These are phyloP conservation scores for Mortierella sp. DNA, from an alignment of 371 early-diverging fungal genomes.

Conservation along the genomic window DNA sequence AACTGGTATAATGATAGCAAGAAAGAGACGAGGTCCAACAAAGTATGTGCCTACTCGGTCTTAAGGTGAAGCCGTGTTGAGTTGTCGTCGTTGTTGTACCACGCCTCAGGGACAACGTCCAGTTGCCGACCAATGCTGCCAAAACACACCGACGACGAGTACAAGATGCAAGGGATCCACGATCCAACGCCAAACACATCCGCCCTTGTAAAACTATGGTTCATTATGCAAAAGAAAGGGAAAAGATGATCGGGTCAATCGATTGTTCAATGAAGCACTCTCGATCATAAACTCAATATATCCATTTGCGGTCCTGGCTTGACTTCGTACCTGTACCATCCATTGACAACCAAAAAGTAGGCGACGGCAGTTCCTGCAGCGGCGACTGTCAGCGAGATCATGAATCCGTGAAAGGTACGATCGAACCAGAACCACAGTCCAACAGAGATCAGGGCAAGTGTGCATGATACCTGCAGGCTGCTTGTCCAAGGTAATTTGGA, in stretches of 20 bases:
- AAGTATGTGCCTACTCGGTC: constrained; percentile 15
- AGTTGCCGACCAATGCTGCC: constrained; percentile 70
- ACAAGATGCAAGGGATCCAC: constrained; percentile 73
- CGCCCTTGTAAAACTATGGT: constrained; percentile 62
- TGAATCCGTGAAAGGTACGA: constrained; percentile 69
- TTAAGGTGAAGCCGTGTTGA: constrained; percentile 17
- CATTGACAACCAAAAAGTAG: constrained; percentile 63
- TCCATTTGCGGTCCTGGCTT: not conserved
- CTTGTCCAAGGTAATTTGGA: constrained; percentile 68
- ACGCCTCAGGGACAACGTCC: constrained; percentile 50
- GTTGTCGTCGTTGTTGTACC: constrained; percentile 22
- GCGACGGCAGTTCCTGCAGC: constrained; percentile 66
- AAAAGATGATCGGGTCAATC: not conserved
- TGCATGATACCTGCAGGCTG: constrained; percentile 64
- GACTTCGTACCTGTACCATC: constrained; percentile 64
- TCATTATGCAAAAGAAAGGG: not conserved
- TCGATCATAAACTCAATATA: not conserved
- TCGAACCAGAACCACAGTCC: constrained; percentile 76
- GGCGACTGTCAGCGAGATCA: constrained; percentile 63
- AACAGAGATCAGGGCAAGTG: constrained; percentile 65
- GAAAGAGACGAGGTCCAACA: not conserved
- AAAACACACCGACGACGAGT: constrained; percentile 69
- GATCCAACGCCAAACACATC: constrained; percentile 70
- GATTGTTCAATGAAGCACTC: not conserved
- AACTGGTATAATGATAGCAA: not conserved